Base-by-base conservation (phyloP, 2,329 filamentous ascomycete genomes). In the Chrysoporthe deuterocubensis region DNA sequence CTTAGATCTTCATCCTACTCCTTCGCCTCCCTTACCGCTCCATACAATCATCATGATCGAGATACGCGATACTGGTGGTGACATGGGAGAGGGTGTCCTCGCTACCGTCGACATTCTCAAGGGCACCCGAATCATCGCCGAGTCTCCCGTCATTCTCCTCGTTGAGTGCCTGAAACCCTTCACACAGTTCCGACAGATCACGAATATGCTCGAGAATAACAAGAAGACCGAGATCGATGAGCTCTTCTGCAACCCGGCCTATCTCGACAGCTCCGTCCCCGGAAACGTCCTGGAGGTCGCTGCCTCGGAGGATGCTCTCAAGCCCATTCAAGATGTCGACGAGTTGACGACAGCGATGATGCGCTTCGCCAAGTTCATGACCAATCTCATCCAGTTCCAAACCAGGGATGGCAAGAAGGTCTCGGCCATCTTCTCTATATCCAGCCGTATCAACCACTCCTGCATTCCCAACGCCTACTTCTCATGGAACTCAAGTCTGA, bases 371-470 rank as follows among this genome's bases (percentile, higher is more conserved):
- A 52, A 21, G 3, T 52, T 42, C 46, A 40, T 40, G 9, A 61
- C 64, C 56, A 65, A 65, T 34, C 21, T 46, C 11, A 26, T n/a
- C 6, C 6, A 8, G 2, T 60, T 65, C 21, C 21, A 48, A 7
- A 54, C 14, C 11, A 34, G 60, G 34, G 40, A 65, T 43, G 56
- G 44, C 48, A 37, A 44, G 64, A 32, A 6, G 37, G 37, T 9
- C 37, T 40, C 37, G 37, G 37, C 37, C 14, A n/a, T 66, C 11
- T 66, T 62, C 26, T 37, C 21, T 1, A 40, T 16, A 4, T 66
- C 16, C 26, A 66, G 64, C 13, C 73, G 72, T 0, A 67, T 77
- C 62, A 77, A 77, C 16, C 76, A 77, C 54, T 72, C 73, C 11
- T 77, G 75, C 65, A 59, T 48, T 0, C 70, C 69, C 8, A 77